phyloP scores from a whole-genome alignment of 2,329 filamentous ascomycete genomes.

The Colletotrichum costaricense region DNA sequence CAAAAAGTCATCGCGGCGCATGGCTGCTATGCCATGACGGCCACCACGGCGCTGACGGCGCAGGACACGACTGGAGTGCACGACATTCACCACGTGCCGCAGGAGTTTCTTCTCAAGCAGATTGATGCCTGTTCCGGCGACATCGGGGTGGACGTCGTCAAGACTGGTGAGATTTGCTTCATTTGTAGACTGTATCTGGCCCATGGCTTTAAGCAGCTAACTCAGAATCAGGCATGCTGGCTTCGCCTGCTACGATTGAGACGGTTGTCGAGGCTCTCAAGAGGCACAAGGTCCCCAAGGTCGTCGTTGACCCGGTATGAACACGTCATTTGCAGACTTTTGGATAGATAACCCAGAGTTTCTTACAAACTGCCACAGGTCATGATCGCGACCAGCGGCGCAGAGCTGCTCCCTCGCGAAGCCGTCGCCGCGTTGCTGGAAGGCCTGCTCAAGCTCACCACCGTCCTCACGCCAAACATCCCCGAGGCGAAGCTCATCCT shows the following conservation, averaged over 20 bases:
- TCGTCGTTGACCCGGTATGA: constrained; percentile 75
- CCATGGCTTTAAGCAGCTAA: background rate
- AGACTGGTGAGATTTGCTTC: constrained; percentile 73
- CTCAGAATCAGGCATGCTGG: constrained; percentile 77
- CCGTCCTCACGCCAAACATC: constrained; percentile 80
- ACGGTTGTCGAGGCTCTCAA: constrained; percentile 74
- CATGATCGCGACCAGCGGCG: constrained; percentile 89
- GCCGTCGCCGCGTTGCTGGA: constrained; percentile 72
- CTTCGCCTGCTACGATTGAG: constrained; percentile 75
- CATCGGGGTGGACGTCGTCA: constrained; percentile 89
- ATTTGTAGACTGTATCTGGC: background rate
- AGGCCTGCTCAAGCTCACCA: constrained; percentile 73
- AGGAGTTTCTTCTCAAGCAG: constrained; percentile 83
- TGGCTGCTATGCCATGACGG: constrained; percentile 95
- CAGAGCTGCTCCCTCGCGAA: constrained; percentile 72
- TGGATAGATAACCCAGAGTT: background rate
- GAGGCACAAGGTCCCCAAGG: constrained; percentile 64
- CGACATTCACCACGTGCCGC: constrained; percentile 82
- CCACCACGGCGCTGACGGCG: constrained; percentile 93
- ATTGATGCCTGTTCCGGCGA: constrained; percentile 88
- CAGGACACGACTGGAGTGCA: constrained; percentile 91
- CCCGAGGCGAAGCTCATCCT: constrained; percentile 79
- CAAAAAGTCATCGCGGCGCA: constrained; percentile 94
- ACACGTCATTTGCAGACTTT: too few relatives aligned
- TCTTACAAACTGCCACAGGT: constrained; percentile 65